These are phyloP conservation scores for Linum trigynum DNA, from an alignment of 345 rosid genomes.

Conservation along the genomic window DNA sequence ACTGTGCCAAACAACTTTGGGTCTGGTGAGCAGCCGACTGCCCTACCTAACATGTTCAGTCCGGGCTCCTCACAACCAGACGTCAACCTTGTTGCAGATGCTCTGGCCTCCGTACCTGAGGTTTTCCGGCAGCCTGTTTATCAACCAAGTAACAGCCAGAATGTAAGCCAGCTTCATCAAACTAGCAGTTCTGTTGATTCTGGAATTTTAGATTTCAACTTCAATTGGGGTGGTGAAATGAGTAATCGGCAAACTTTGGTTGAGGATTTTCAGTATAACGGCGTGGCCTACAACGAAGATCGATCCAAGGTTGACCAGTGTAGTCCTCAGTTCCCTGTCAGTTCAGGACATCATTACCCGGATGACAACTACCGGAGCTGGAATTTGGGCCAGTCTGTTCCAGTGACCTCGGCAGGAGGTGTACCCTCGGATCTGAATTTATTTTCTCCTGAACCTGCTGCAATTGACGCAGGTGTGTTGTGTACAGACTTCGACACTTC, in stretches of 20 bases:
- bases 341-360: background rate
- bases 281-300: slow-evolving; percentile 12
- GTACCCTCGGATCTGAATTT: slow-evolving; percentile 11
- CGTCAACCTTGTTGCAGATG: slow-evolving; percentile 2
- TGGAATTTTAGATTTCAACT: slow-evolving; percentile 13
- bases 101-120: slow-evolving; percentile 17
- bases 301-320: slow-evolving; percentile 9
- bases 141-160: slow-evolving; percentile 15
- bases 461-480: slow-evolving; percentile 29
- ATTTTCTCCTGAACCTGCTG: slow-evolving; percentile 18
- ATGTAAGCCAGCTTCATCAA: slow-evolving; percentile 9
- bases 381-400: slow-evolving; percentile 14
- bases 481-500: slow-evolving; percentile 34
- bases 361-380: slow-evolving; percentile 21
- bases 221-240: slow-evolving; percentile 10
- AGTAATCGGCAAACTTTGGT: slow-evolving; percentile 19
- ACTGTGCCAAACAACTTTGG: slow-evolving; percentile 9
- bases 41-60: slow-evolving; percentile 4
- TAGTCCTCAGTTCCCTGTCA: slow-evolving; percentile 15
- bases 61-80: slow-evolving; percentile 16
- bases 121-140: slow-evolving; percentile 10
- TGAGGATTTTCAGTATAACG: slow-evolving; percentile 14
- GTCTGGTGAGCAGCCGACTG: slow-evolving; percentile 14
- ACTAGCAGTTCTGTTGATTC: slow-evolving; percentile 14
- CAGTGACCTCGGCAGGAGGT: slow-evolving; percentile 13